These are phyloP conservation scores for Backusella circina DNA, from an alignment of 192 early-diverging fungal genomes.

Conservation along the genomic window DNA sequence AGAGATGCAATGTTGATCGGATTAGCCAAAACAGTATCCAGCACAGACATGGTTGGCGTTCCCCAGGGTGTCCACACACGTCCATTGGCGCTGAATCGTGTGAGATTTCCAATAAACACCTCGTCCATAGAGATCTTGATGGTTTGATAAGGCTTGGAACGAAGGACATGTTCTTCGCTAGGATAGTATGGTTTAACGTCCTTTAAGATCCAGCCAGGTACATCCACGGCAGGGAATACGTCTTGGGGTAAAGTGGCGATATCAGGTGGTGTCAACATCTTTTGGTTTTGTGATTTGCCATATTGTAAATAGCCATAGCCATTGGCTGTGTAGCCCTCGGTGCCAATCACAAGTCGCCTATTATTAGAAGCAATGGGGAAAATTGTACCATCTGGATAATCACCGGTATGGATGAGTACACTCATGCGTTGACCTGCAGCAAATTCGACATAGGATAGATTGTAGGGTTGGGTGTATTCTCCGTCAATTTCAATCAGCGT, in stretches of 20 bases:
- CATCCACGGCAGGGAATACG: not conserved
- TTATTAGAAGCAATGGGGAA: not conserved
- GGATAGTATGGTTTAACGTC: not conserved
- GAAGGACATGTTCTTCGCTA: not conserved
- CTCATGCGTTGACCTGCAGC: slow-evolving; percentile 45
- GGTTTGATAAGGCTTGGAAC: not conserved
- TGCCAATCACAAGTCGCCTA: not conserved
- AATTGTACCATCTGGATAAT: slow-evolving; percentile 10
- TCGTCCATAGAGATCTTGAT: not conserved
- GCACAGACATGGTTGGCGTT: not conserved
- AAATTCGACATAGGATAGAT: slow-evolving; percentile 32
- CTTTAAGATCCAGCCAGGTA: not conserved
- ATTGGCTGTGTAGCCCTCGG: slow-evolving; percentile 5
- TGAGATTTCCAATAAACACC: not conserved
- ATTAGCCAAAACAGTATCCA: not conserved
- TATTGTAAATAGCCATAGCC: slow-evolving; percentile 21
- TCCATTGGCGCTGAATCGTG: not conserved
- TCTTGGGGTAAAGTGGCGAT: not conserved
- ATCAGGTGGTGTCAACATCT: not conserved
- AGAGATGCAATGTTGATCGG: not conserved
- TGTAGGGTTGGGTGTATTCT: slow-evolving; percentile 33
- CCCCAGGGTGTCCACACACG: not conserved
- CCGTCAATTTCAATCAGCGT: slow-evolving; percentile 51
- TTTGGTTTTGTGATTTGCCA: not conserved
- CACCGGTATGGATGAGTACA: slow-evolving; percentile 32